Percentiles rank a stretch among this genome's conserved stretches.
Evolutionary conservation across 2,329 filamentous ascomycete species (phyloP).

Genomic region (Dothidotthia symphoricarpi): DNA sequence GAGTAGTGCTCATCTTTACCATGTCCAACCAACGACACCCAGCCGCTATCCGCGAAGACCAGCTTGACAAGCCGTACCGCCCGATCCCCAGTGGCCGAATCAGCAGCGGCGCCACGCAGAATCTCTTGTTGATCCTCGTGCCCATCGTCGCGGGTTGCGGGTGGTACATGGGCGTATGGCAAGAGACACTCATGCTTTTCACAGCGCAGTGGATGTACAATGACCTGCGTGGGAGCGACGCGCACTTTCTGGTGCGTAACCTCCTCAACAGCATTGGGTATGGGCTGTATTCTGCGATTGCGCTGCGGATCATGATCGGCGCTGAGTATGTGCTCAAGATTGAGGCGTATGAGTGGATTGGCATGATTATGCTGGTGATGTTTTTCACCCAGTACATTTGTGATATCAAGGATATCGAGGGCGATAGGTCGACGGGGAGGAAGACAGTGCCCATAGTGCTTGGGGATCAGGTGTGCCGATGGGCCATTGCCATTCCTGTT

Average conservation of each 20-base stretch:
- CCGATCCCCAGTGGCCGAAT: conserved; percentile 31
- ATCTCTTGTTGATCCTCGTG: conserved; percentile 4
- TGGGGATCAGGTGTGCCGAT: conserved; percentile 15
- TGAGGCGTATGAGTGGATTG: conserved; percentile 8
- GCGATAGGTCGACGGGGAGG: conserved; percentile 23
- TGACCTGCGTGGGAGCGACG: conserved; percentile 30
- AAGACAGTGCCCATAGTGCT: conserved; percentile 23
- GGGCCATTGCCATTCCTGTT: conserved; percentile 21
- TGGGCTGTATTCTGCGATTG: conserved; percentile 9
- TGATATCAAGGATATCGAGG: conserved; percentile 31
- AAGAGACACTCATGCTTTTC: conserved; percentile 33
- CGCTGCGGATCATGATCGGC: conserved; percentile 7
- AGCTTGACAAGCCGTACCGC: conserved; percentile 44
- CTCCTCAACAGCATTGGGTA: conserved; percentile 17
- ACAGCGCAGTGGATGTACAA: conserved; percentile 45
- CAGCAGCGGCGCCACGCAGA: conserved; percentile 4
- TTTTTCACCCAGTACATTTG: conserved; percentile 30
- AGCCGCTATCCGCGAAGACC: conserved; percentile 40
- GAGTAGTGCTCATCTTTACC: conserved; percentile 42
- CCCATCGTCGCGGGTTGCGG: conserved; percentile 11
- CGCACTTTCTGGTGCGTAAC: conserved; percentile 20
- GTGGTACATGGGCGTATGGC: conserved; percentile 18
- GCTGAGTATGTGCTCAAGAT: not conserved
- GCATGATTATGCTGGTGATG: conserved; percentile 11
- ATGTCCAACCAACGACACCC: conserved; percentile 42